Evolutionary conservation across 2,329 filamentous ascomycete genomes (phyloP).

Genomic region (Pseudocercospora cruenta): DNA sequence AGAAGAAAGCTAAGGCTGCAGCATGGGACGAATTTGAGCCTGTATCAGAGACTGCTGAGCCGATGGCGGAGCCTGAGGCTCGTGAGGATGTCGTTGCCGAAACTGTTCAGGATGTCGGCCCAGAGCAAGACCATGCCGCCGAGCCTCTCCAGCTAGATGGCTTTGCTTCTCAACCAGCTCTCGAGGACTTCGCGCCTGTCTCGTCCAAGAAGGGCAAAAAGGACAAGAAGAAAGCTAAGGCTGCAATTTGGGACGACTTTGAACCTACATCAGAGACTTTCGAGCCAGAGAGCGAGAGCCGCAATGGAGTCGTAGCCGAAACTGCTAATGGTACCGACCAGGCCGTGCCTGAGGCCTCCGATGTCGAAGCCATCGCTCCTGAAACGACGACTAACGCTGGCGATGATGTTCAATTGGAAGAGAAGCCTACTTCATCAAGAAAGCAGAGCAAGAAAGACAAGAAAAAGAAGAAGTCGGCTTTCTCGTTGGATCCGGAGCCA

Average conservation of each 20-base stretch:
- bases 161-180: not conserved
- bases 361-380: not conserved
- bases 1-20: slow-evolving; percentile 22
- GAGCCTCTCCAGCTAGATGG: slow-evolving; percentile 9
- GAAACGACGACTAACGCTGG: not conserved
- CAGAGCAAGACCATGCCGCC: not conserved
- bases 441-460: slow-evolving; percentile 47
- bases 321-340: not conserved
- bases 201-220: slow-evolving; percentile 32
- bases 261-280: slow-evolving; percentile 9
- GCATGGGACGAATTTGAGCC: slow-evolving; percentile 15
- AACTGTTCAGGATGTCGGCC: not conserved
- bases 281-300: not conserved
- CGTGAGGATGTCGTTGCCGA: not conserved
- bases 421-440: slow-evolving; percentile 16
- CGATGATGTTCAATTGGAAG: not conserved
- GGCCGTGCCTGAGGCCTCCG: not conserved
- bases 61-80: not conserved
- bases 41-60: not conserved
- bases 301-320: not conserved
- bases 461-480: slow-evolving; percentile 39
- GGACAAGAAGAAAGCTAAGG: slow-evolving; percentile 23
- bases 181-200: slow-evolving; percentile 20
- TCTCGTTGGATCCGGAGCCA: slow-evolving; percentile 13
- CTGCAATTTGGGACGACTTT: slow-evolving; percentile 12